Evolutionary conservation across 2,329 filamentous ascomycete species (phyloP), one percentile per base, ranked within the genome.

Genomic region (Trichoderma semiorbis): DNA sequence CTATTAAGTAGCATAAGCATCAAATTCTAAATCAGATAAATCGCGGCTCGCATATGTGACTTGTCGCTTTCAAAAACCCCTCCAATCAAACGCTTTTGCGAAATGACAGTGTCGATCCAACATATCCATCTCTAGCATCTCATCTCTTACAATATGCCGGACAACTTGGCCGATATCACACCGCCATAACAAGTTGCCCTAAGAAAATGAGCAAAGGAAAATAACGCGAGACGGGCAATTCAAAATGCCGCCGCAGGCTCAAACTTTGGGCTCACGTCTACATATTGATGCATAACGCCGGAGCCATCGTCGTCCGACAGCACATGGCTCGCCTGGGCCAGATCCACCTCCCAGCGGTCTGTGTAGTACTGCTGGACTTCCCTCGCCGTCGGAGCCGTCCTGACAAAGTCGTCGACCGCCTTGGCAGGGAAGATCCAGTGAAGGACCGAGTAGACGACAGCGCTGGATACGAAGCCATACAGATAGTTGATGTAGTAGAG

Each of bases 401-500:
- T 75, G 30, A 82, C 76, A 32, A 82, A 83, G 0, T 73, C 72
- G 21, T 80, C 75, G 0, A 83, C 71, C 4, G 21, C 66, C 24
- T 11, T 74, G 26, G 65, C 75, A 0, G 81, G 81, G 28, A 82
- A 78, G 0, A 73, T 5, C 5, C 57, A 24, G 62, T 83, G 82
- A 10, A 83, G 77, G 0, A 76, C 14, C 1, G 74, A 66, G 55
- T 79, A 82, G 1, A 82, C 75, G 2, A 78, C 3, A 1, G 74
- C 80, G 47, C 81, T 82, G 0, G 80, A 76, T 0, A 80, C 43
- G 32, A 83, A 82, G 0, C 82, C 81, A 11, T 83, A 83, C 0
- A 83, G 24, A 39, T 82, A 83, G 73, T 81, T 83, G 64, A 83
- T 74, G 72, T 78, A 78, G 72, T 83, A 83, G 1, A 83, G 75